Evolutionary conservation across 306 rosid genomes (phyloP).

Genomic region (Pachyrhizus erosus): DNA sequence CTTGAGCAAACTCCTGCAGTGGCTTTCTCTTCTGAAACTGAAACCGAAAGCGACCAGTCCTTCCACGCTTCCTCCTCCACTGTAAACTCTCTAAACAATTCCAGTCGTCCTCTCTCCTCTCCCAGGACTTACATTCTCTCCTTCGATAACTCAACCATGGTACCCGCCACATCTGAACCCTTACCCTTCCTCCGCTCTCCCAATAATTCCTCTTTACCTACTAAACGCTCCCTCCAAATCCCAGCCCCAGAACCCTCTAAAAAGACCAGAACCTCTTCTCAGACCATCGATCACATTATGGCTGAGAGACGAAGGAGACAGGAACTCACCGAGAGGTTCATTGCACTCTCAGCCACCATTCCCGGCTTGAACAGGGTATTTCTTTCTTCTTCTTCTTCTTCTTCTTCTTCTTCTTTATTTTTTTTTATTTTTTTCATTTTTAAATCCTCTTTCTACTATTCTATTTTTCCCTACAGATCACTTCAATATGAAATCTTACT

Average conservation of each 20-base stretch:
- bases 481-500: no score
- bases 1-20: not conserved
- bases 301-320: conserved; percentile 54
- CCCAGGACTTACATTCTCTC: conserved; percentile 46
- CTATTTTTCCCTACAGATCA: no score
- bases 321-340: conserved; percentile 46
- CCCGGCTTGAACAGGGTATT: conserved; percentile 51
- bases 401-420: rapidly evolving
- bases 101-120: not conserved
- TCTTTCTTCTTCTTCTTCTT: no score
- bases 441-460: no score
- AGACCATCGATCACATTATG: conserved; percentile 43
- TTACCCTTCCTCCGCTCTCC: not conserved
- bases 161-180: conserved; percentile 33
- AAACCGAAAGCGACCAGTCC: conserved; percentile 14
- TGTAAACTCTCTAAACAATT: not conserved
- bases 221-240: not conserved
- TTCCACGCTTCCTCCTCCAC: no score
- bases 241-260: not conserved
- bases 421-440: not conserved
- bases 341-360: conserved; percentile 50
- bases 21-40: conserved; percentile 6
- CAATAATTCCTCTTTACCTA: not conserved
- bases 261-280: conserved; percentile 26
- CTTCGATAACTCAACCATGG: conserved; percentile 39